Percentiles rank a stretch among this genome's conserved stretches.
These are phyloP conservation scores for Colletotrichum musicola DNA, from an alignment of 2,329 filamentous ascomycete species.

Conservation along the genomic window DNA sequence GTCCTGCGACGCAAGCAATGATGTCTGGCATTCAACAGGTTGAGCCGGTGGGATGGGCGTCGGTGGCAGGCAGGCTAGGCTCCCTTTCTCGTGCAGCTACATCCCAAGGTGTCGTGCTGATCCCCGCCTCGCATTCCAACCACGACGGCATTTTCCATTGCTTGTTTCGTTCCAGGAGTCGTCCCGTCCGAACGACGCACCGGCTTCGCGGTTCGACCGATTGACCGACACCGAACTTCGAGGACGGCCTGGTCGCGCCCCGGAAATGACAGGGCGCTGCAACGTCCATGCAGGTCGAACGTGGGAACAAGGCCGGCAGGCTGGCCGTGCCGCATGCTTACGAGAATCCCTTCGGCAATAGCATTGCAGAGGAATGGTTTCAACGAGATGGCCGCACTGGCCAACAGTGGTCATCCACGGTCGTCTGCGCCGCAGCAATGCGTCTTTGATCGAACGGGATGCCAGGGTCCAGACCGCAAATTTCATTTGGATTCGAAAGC, in stretches of 20 bases:
- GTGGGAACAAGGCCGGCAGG: constrained; percentile 2
- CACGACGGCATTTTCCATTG: not conserved
- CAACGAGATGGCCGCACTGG: constrained; percentile 20
- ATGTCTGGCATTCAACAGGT: not conserved
- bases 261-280: constrained; percentile 4
- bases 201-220: constrained; percentile 3
- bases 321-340: constrained; percentile 17
- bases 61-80: not conserved
- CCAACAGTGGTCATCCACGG: constrained; percentile 2
- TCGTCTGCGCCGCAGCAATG: constrained; percentile 13
- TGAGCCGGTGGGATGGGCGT: not conserved
- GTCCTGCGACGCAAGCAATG: not conserved
- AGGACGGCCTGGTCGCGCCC: not conserved
- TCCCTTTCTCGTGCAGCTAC: not conserved
- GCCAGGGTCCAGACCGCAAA: not conserved
- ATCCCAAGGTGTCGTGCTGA: not conserved
- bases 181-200: not conserved
- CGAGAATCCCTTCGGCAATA: constrained; percentile 10
- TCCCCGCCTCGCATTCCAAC: constrained; percentile 12
- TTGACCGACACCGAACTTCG: not conserved
- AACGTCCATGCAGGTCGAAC: constrained; percentile 9
- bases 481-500: constrained; percentile 9
- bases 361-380: constrained; percentile 13
- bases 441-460: not conserved
- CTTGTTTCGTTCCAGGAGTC: constrained; percentile 2